A percentile compares a stretch with the other conserved stretches of the same genome.
Conservation (phyloP, 2,329 filamentous ascomycete genomes). For the Fusarium clavum region DNA sequence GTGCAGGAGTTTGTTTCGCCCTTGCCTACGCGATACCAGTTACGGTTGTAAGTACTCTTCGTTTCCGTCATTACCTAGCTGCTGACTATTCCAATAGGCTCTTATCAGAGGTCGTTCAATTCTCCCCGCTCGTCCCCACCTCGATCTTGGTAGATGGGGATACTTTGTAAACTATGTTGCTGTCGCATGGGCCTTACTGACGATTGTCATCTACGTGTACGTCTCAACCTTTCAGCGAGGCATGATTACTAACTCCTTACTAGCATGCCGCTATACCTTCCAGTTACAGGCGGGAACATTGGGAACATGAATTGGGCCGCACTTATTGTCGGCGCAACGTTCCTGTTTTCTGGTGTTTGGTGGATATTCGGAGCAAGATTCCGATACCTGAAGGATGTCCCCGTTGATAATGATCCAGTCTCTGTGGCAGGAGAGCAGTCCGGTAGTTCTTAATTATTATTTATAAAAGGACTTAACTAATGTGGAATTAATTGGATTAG, state of each 20-base stretch:
- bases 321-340: constrained; percentile 5
- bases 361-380: constrained; percentile 8
- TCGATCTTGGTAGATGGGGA: constrained; percentile 20
- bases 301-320: constrained; percentile 28
- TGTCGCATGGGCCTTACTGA: constrained; percentile 10
- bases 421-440: rapidly evolving
- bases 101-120: constrained; percentile 8
- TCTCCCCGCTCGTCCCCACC: constrained; percentile 7
- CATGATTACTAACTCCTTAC: neutral
- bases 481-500: no score
- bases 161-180: constrained; percentile 9
- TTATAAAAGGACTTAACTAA: rapidly evolving
- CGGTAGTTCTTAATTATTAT: neutral
- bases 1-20: constrained; percentile 1
- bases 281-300: constrained; percentile 9
- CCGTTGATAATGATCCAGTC: rapidly evolving
- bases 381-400: neutral
- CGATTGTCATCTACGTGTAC: constrained; percentile 11
- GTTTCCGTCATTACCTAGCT: rapidly evolving
- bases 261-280: constrained; percentile 21
- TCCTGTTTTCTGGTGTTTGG: constrained; percentile 9
- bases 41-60: neutral
- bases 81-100: neutral
- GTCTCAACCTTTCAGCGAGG: neutral
- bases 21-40: constrained; percentile 21